phyloP scores from a whole-genome alignment of 1,284 basidiomycete species.

The Ustilago trichophora region DNA sequence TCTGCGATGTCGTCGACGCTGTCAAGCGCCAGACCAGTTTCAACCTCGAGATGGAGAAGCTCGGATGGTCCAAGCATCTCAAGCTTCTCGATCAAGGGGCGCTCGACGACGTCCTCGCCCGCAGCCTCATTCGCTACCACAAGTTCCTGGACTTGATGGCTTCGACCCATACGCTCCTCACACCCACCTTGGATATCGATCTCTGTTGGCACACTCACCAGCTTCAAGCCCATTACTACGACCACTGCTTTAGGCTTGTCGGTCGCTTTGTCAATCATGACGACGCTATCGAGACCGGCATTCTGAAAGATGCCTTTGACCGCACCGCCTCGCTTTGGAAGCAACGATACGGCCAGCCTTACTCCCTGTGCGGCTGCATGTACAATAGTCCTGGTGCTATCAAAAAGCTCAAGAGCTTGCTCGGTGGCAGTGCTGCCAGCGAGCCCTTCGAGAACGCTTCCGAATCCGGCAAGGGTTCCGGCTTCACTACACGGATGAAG shows the following conservation, averaged over 20 bases:
- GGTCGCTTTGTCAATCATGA: constrained; percentile 59
- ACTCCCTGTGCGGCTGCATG: constrained; percentile 50
- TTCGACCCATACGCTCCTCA: constrained; percentile 12
- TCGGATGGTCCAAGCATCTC: constrained; percentile 43
- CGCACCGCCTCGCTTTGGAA: constrained; percentile 47
- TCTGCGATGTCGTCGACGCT: constrained; percentile 39
- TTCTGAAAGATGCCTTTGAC: constrained; percentile 49
- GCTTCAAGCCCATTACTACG: constrained; percentile 35
- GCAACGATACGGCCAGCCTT: constrained; percentile 43
- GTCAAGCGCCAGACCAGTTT: constrained; percentile 46
- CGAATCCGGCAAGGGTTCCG: constrained; percentile 7
- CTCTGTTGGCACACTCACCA: constrained; percentile 59
- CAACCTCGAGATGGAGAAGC: constrained; percentile 39
- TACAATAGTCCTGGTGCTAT: constrained; percentile 35
- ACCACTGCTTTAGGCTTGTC: constrained; percentile 33
- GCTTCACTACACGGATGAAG: constrained; percentile 26
- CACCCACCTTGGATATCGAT: constrained; percentile 58
- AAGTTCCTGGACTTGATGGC: constrained; percentile 43
- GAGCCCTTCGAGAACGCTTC: not conserved
- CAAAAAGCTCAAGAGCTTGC: constrained; percentile 30
- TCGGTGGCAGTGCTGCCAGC: constrained; percentile 8
- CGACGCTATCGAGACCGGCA: constrained; percentile 53
- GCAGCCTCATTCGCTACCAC: constrained; percentile 51
- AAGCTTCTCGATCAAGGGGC: constrained; percentile 21
- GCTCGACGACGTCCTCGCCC: constrained; percentile 26